A percentile compares a stretch with the other conserved stretches of the same genome.
Evolutionary conservation across 2,329 filamentous ascomycete species (phyloP).

Genomic region (Pyrenochaeta sp.): DNA sequence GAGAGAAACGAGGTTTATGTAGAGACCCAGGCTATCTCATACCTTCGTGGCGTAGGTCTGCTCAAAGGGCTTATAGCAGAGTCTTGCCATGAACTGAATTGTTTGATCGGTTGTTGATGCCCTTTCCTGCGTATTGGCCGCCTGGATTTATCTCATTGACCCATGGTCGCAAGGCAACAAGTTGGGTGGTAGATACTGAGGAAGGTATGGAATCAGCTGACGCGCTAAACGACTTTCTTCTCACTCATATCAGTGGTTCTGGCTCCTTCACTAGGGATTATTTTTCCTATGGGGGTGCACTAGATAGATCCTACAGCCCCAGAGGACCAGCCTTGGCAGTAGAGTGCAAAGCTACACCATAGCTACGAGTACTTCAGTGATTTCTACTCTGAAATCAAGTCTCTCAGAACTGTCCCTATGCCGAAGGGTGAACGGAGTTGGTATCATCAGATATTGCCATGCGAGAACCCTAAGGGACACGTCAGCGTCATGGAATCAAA

Average conservation of each 20-base stretch:
- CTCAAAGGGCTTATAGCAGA: slow-evolving; percentile 3
- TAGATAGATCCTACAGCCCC: slow-evolving; percentile 1
- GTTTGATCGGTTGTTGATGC: slow-evolving; percentile 4
- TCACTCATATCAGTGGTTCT: not conserved
- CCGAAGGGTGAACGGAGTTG: slow-evolving; percentile 3
- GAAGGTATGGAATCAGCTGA: not conserved
- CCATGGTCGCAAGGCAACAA: slow-evolving; percentile 5
- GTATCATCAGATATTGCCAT: slow-evolving; percentile 4
- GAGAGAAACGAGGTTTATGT: slow-evolving; percentile 8
- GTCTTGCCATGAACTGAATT: slow-evolving; percentile 3
- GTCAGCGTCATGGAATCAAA: slow-evolving; percentile 1
- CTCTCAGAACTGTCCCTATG: slow-evolving; percentile 5
- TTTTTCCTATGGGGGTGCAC: slow-evolving; percentile 2
- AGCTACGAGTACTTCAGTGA: slow-evolving; percentile 6
- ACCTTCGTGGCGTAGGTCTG: slow-evolving; percentile 8
- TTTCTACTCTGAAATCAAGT: slow-evolving; percentile 1
- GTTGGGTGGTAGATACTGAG: slow-evolving; percentile 8
- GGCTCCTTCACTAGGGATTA: slow-evolving; percentile 3
- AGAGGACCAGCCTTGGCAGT: slow-evolving; percentile 5
- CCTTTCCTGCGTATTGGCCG: slow-evolving; percentile 3
- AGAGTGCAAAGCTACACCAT: not conserved
- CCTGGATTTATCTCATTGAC: slow-evolving; percentile 9
- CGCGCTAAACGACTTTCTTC: not conserved
- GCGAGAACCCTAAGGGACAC: slow-evolving; percentile 4
- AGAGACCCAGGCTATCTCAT: slow-evolving; percentile 5